Evolutionary conservation across 148 eudicot species (phyloP).

Genomic region (Suaeda aralocaspica): DNA sequence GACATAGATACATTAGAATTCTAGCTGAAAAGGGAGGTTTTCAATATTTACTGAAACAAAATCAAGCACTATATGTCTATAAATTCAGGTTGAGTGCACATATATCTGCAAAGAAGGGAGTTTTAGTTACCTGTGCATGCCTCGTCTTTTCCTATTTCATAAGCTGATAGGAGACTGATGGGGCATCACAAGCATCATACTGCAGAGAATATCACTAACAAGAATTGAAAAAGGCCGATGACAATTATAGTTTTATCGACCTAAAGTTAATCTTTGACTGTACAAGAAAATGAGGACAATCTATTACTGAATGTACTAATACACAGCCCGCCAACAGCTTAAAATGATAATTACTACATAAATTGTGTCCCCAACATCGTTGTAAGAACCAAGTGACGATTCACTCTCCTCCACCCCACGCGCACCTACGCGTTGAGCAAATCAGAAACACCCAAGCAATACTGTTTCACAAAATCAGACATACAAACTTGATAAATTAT

Average conservation of each 20-base stretch:
- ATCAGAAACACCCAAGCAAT: conserved; percentile 39
- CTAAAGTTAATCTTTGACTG: neutral
- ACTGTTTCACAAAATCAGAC: conserved; percentile 12
- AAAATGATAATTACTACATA: conserved; percentile 31
- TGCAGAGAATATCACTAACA: conserved; percentile 80
- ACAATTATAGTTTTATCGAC: conserved; percentile 18
- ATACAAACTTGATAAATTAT: neutral
- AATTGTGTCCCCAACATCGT: conserved; percentile 81
- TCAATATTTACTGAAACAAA: too few relatives aligned
- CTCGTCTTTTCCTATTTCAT: conserved; percentile 51
- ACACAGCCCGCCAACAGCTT: neutral
- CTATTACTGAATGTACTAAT: too few relatives aligned
- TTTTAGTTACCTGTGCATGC: conserved; percentile 48
- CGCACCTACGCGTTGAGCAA: conserved; percentile 90
- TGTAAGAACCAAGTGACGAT: conserved; percentile 80
- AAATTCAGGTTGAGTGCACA: too few relatives aligned
- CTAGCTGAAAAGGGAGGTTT: too few relatives aligned
- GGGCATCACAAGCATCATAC: conserved; percentile 50
- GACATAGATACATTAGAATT: too few relatives aligned
- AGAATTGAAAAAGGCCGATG: conserved; percentile 92
- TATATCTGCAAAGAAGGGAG: neutral
- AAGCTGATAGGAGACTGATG: conserved; percentile 43
- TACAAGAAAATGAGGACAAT: neutral
- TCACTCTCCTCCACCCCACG: too few relatives aligned
- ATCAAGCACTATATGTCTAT: too few relatives aligned